Percentiles rank a stretch among this genome's conserved stretches.
Evolutionary conservation across 129 eudicot species (phyloP).

Genomic region (Cynara cardunculus): DNA sequence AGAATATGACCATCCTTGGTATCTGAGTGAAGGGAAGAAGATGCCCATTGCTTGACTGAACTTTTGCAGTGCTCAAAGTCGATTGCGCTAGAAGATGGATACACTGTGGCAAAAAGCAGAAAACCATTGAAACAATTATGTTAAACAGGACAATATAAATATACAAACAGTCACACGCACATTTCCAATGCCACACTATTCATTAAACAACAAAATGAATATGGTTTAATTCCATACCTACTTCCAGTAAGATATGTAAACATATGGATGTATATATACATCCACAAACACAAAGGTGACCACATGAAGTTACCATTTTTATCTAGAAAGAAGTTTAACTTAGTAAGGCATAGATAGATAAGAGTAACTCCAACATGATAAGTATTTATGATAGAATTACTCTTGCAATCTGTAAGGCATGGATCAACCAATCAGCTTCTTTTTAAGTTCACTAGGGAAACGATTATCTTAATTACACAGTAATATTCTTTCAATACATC

Average conservation of each 20-base stretch:
- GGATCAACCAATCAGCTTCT: neutral
- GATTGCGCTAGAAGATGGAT: slow-evolving; percentile 33
- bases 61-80: slow-evolving; percentile 58
- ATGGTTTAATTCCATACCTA: neutral
- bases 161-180: neutral
- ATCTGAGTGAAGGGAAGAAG: slow-evolving; percentile 53
- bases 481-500: neutral
- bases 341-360: no score
- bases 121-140: neutral
- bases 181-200: neutral
- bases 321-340: no score
- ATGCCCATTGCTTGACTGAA: slow-evolving; percentile 75
- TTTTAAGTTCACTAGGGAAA: neutral
- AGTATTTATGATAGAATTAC: neutral
- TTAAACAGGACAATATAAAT: neutral
- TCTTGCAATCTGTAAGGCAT: neutral
- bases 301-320: no score
- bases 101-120: slow-evolving; percentile 32
- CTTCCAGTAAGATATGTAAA: neutral
- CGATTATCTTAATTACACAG: neutral
- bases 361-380: neutral
- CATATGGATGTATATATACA: neutral
- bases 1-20: slow-evolving; percentile 61
- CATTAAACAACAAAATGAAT: neutral
- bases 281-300: neutral